phyloP scores from a whole-genome alignment of 2,329 filamentous ascomycete species.

The Monilinia fructigena region DNA sequence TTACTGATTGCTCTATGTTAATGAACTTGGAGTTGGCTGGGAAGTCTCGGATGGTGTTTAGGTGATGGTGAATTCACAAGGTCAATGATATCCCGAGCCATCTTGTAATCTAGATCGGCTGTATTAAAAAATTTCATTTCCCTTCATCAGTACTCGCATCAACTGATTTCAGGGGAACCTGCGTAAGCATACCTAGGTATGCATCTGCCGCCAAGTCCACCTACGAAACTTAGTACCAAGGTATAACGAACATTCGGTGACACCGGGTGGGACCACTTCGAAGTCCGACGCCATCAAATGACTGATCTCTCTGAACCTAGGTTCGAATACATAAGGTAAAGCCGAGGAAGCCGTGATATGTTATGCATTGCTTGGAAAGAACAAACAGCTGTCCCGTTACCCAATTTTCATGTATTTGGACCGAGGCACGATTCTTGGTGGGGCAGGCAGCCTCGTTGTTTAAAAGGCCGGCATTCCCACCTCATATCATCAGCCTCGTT shows the following conservation, averaged over 20 bases:
- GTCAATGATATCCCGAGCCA: slow-evolving; percentile 21
- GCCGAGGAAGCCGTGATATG: neutral
- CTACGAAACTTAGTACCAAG: neutral
- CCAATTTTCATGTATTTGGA: neutral
- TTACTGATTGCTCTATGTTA: slow-evolving; percentile 56
- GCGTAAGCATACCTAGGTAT: slow-evolving; percentile 36
- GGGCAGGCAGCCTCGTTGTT: slow-evolving; percentile 14
- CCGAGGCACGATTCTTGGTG: slow-evolving; percentile 2
- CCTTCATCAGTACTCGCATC: neutral
- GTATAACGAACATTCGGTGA: neutral
- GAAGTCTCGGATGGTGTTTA: slow-evolving; percentile 8
- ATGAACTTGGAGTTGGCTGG: neutral
- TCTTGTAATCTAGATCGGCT: slow-evolving; percentile 23
- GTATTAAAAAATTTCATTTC: slow-evolving; percentile 14
- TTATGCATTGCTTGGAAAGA: neutral
- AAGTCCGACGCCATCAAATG: neutral
- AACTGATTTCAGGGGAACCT: slow-evolving; percentile 34
- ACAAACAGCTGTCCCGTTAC: neutral
- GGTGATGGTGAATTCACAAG: slow-evolving; percentile 2
- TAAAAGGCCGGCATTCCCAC: neutral
- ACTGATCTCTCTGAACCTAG: neutral
- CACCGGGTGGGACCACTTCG: neutral
- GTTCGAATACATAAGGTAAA: neutral
- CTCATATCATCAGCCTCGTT: slow-evolving; percentile 3
- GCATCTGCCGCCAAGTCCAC: slow-evolving; percentile 37